A percentile compares a stretch with the other conserved stretches of the same genome.
These are phyloP conservation scores for Populus hybrid DNA, from an alignment of 441 rosid genomes.

Conservation along the genomic window DNA sequence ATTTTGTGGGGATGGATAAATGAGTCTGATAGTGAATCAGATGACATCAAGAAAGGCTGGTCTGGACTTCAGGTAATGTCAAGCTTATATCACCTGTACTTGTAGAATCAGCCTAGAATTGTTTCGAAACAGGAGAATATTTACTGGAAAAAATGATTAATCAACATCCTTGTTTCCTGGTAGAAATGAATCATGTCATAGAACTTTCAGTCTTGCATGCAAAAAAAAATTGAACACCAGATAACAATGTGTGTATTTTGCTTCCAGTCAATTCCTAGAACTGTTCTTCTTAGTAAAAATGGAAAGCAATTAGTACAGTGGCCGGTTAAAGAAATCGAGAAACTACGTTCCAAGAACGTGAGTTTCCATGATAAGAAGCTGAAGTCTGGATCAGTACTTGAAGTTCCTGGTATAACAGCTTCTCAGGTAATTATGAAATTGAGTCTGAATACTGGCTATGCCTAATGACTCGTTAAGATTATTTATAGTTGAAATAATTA, in stretches of 20 bases:
- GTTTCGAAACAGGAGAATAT: background rate
- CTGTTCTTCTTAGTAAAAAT: background rate
- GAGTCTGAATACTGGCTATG: background rate
- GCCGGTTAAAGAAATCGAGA: background rate
- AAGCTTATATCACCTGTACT: background rate
- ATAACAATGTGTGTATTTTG: background rate
- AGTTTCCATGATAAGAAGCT: background rate
- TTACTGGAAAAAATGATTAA: background rate
- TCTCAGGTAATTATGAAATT: background rate
- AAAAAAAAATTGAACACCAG: background rate
- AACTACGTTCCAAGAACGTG: background rate
- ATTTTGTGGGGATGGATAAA: conserved; percentile 5
- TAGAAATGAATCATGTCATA: background rate
- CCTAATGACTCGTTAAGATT: background rate
- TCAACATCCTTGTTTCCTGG: background rate
- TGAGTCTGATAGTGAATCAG: background rate
- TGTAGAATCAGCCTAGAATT: background rate
- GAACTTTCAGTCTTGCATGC: background rate
- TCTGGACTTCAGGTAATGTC: background rate
- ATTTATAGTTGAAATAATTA: background rate
- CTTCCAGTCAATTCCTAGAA: background rate
- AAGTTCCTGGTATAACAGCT: background rate
- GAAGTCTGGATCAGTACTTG: background rate
- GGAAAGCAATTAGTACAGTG: background rate
- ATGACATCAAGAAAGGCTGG: conserved; percentile 1